Evolutionary conservation across 2,329 filamentous ascomycete genomes (phyloP).

Genomic region (Xylariales sp.): DNA sequence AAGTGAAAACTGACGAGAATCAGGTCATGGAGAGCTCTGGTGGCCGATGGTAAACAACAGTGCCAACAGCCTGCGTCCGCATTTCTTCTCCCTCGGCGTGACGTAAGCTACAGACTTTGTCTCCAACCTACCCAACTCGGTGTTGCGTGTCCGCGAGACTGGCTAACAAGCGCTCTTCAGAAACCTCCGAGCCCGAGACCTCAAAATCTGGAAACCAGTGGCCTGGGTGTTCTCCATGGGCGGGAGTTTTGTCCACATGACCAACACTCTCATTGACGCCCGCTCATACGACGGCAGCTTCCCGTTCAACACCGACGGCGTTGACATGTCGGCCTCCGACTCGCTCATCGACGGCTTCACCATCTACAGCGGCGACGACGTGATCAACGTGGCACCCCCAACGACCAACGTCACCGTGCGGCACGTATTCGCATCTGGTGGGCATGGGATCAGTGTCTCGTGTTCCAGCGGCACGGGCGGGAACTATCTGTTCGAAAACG

Average conservation of each 20-base stretch:
- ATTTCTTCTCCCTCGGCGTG: conserved; percentile 16
- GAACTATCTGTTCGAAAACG: conserved; percentile 18
- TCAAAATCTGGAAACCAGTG: conserved; percentile 18
- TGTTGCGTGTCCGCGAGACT: no score
- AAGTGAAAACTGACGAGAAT: background rate
- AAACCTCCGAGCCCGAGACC: conserved; percentile 13
- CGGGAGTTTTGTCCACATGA: conserved; percentile 17
- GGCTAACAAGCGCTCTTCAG: no score
- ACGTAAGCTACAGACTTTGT: no score
- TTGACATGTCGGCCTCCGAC: conserved; percentile 16
- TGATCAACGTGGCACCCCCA: conserved; percentile 17
- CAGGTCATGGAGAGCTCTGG: conserved; percentile 17
- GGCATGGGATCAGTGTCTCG: conserved; percentile 17
- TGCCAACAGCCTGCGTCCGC: conserved; percentile 15
- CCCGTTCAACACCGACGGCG: conserved; percentile 20
- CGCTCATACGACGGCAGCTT: conserved; percentile 14
- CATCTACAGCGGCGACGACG: conserved; percentile 18
- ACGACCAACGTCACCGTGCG: conserved; percentile 18
- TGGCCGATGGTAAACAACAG: conserved; percentile 14
- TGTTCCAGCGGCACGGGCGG: conserved; percentile 16
- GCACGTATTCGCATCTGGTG: conserved; percentile 16
- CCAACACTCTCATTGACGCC: conserved; percentile 16
- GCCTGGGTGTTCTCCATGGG: conserved; percentile 18
- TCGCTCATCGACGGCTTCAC: conserved; percentile 18
- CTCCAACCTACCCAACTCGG: no score